phyloP scores from a whole-genome alignment of 1,284 basidiomycete genomes.

The Fistulinella cinereoalba region DNA sequence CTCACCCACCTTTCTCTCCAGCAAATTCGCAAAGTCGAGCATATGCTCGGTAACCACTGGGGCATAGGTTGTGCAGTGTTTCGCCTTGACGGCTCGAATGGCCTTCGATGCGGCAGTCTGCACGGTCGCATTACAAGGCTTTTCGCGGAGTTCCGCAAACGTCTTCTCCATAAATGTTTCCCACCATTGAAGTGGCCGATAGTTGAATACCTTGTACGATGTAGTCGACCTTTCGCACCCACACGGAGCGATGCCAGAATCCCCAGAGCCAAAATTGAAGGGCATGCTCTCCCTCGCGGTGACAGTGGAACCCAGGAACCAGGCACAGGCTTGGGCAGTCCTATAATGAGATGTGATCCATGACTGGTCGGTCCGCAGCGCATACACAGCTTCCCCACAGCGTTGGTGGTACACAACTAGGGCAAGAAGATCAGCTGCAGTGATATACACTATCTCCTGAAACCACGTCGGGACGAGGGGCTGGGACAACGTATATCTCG shows the following conservation, averaged over 20 bases:
- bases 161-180: conserved; percentile 9
- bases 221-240: background rate
- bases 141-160: conserved; percentile 8
- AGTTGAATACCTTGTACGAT: background rate
- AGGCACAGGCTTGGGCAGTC: conserved; percentile 7
- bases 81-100: background rate
- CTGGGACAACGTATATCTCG: conserved; percentile 14
- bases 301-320: conserved; percentile 4
- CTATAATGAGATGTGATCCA: conserved; percentile 18
- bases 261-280: no score
- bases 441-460: conserved; percentile 16
- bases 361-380: conserved; percentile 3
- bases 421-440: conserved; percentile 16
- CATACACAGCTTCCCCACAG: conserved; percentile 11
- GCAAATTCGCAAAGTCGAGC: conserved; percentile 14
- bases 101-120: conserved; percentile 1
- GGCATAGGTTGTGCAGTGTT: conserved; percentile 7
- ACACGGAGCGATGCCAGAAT: no score
- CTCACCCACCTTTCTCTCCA: conserved; percentile 17
- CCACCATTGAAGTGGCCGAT: conserved; percentile 13
- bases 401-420: conserved; percentile 18
- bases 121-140: conserved; percentile 15
- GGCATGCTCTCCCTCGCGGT: no score
- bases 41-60: conserved; percentile 7
- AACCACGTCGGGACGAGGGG: conserved; percentile 20